Evolutionary conservation across 148 eudicot genomes (phyloP), one percentile per base, ranked within the genome.

Genomic region (Chenopodium formosanum): DNA sequence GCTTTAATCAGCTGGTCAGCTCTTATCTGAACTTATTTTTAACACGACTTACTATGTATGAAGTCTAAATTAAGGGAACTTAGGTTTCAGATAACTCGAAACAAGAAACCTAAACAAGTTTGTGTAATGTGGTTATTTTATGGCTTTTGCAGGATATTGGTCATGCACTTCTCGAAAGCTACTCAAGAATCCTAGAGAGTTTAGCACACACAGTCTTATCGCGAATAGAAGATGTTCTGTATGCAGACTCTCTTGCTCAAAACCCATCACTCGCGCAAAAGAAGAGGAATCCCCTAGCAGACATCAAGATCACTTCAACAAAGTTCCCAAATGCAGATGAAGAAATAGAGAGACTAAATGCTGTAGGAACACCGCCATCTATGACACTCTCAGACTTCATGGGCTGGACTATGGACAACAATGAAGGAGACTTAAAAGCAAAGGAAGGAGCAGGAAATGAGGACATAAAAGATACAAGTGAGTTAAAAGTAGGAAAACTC

Each of bases 351-450:
- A 87, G 79, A 82, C 88, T 87, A 8, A 91, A 83, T n/a, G 68
- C 88, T 11, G 70, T 83, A 11, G 89, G 83, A 16, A 84, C 92
- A 25, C 96, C 89, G 0, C 78, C 85, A 60, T 91, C 97, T 32
- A 94, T 88, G 94, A 91, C 94, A 48, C 82, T 94, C 13, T 86
- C 84, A 11, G 97, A 94, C 76, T 92, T 94, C 89, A 90, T 92
- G 91, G 94, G 97, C 1, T 91, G 94, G 94, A 82, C 52, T 70
- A 56, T 48, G 68, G 91, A 89, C 52, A 84, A 87, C 2, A 86
- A 82, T 12, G 90, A 85, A 16, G 16, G n/a, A 23, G 94, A 88
- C 2, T 65, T 46, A 31, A 88, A 83, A 80, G 70, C 84, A 14
- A 89, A 83, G 48, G 92, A 86, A 44, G 79, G 69, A 53, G 34